Conservation (phyloP, 164 flowering plant species). For the Stephania japonica region DNA sequence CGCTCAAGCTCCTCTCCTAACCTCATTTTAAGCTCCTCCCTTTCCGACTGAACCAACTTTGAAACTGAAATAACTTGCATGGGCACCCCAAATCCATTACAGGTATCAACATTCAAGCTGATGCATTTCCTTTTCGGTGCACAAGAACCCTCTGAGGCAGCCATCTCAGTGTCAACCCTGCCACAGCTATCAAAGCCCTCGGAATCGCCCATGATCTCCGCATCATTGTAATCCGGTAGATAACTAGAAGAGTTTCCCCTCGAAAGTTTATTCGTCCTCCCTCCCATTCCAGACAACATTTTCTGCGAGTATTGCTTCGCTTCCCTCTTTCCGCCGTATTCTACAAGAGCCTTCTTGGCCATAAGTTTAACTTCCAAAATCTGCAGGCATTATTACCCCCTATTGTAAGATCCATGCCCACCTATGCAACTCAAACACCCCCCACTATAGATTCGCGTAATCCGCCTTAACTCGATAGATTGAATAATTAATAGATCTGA, state of each 20-base stretch:
- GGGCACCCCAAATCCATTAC: slow-evolving; percentile 53
- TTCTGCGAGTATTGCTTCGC: slow-evolving; percentile 24
- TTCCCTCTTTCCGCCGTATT: slow-evolving; percentile 45
- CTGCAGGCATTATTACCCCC: slow-evolving; percentile 51
- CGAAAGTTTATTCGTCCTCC: slow-evolving; percentile 47
- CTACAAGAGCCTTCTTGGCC: slow-evolving; percentile 59
- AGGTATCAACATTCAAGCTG: slow-evolving; percentile 42
- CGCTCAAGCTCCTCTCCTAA: slow-evolving; percentile 66
- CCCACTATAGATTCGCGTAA: neutral
- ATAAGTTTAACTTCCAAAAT: slow-evolving; percentile 33
- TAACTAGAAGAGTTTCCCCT: slow-evolving; percentile 47
- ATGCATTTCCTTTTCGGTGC: slow-evolving; percentile 56
- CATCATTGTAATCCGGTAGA: slow-evolving; percentile 52
- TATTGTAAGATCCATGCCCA: slow-evolving; percentile 1
- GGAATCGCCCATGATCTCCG: slow-evolving; percentile 68
- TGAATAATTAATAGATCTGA: neutral
- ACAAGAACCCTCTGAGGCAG: slow-evolving; percentile 54
- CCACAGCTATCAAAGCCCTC: slow-evolving; percentile 75
- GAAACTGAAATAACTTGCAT: slow-evolving; percentile 50
- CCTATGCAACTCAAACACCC: neutral
- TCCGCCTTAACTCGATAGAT: neutral
- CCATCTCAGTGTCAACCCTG: slow-evolving; percentile 47
- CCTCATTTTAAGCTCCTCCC: slow-evolving; percentile 44
- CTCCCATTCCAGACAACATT: slow-evolving; percentile 32
- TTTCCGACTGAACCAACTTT: slow-evolving; percentile 50